Percentiles rank a stretch among this genome's conserved stretches.
These are phyloP conservation scores for Lentithecium fluviatile DNA, from an alignment of 495 filamentous ascomycete species.

Conservation along the genomic window DNA sequence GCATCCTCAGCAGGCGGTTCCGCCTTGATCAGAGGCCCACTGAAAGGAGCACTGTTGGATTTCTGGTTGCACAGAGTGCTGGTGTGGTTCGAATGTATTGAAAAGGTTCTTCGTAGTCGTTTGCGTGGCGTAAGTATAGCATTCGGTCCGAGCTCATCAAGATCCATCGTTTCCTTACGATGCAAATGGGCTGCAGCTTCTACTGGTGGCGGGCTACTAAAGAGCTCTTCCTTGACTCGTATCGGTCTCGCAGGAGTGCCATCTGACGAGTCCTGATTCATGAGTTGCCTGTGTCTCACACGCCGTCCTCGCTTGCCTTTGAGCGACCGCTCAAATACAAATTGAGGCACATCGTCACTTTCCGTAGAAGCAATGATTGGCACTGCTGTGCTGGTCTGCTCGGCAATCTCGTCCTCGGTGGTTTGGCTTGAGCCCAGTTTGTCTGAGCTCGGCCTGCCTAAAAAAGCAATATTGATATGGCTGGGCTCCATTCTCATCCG, in stretches of 20 bases:
- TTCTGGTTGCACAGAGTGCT: conserved; percentile 26
- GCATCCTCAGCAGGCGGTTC: conserved; percentile 7
- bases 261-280: conserved; percentile 5
- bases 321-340: conserved; percentile 39
- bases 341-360: conserved; percentile 36
- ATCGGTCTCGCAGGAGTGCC: conserved; percentile 33
- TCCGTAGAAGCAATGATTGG: background rate
- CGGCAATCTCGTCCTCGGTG: conserved; percentile 33
- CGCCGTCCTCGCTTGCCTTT: conserved; percentile 36
- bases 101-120: background rate
- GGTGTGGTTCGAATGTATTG: background rate
- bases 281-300: background rate
- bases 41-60: conserved; percentile 27
- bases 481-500: too few relatives aligned
- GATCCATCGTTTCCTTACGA: conserved; percentile 43
- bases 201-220: conserved; percentile 35
- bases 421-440: conserved; percentile 39
- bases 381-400: background rate
- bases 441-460: background rate
- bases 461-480: background rate
- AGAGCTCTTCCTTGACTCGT: conserved; percentile 39
- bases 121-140: conserved; percentile 30
- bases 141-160: conserved; percentile 37
- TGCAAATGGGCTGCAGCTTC: conserved; percentile 1
- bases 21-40: conserved; percentile 20